Percentiles rank a stretch among this genome's conserved stretches.
These are phyloP conservation scores for Jamesozyma jinghongensis DNA, from an alignment of 805 yeast genomes.

Conservation along the genomic window DNA sequence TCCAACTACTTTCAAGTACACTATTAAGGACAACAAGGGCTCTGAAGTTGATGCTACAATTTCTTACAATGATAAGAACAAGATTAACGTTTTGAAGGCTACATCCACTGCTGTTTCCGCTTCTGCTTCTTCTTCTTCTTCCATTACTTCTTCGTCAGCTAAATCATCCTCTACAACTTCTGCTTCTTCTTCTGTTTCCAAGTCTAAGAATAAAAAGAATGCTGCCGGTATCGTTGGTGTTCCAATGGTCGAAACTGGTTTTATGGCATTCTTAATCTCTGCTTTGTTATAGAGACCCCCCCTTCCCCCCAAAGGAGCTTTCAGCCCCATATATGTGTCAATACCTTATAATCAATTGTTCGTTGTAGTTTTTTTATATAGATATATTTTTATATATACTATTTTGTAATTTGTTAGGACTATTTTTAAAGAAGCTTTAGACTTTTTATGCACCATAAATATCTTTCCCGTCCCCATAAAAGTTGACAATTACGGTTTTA, in stretches of 20 bases:
- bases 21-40: slow-evolving; percentile 32
- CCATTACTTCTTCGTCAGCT: slow-evolving; percentile 13
- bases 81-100: slow-evolving; percentile 30
- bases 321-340: too few species aligned
- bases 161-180: slow-evolving; percentile 15
- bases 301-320: too few species aligned
- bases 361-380: too few species aligned
- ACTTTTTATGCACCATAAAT: too few species aligned
- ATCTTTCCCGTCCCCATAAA: too few species aligned
- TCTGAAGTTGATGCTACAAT: slow-evolving; percentile 32
- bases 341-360: too few species aligned
- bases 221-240: slow-evolving; percentile 10
- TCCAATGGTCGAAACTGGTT: slow-evolving; percentile 11
- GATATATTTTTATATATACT: too few species aligned
- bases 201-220: slow-evolving; percentile 17
- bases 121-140: slow-evolving; percentile 12
- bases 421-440: too few species aligned
- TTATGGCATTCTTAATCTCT: slow-evolving; percentile 31
- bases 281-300: slow-evolving; percentile 31
- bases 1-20: slow-evolving; percentile 33
- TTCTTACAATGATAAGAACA: slow-evolving; percentile 30
- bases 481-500: too few species aligned
- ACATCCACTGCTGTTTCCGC: slow-evolving; percentile 11
- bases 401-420: too few species aligned
- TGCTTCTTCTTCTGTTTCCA: slow-evolving; percentile 11